A percentile compares a stretch with the other conserved stretches of the same genome.
Conservation (phyloP, 495 filamentous ascomycete species). For the Aspergillus hancockii region DNA sequence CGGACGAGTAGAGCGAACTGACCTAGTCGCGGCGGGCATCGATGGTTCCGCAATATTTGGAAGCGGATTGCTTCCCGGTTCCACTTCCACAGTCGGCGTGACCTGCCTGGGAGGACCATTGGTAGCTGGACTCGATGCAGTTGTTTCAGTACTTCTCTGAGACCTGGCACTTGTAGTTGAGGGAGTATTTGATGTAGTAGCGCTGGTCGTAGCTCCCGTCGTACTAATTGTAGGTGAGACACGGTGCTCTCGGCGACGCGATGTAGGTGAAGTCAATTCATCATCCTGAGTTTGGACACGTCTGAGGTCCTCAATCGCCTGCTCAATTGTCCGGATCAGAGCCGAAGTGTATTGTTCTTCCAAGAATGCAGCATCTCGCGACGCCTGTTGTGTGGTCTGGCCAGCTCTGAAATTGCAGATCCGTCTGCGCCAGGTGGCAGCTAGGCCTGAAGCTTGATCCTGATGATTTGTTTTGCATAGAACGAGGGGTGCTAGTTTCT, state of each 20-base stretch:
- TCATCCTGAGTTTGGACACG: no score
- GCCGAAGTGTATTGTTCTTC: background rate
- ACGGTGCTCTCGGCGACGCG: no score
- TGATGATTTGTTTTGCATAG: slow-evolving; percentile 30
- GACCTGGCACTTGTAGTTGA: background rate
- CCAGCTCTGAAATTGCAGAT: background rate
- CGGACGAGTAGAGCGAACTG: background rate
- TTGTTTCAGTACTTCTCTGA: background rate
- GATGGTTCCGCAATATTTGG: background rate
- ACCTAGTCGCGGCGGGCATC: background rate
- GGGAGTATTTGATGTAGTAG: background rate
- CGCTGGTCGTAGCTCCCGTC: background rate
- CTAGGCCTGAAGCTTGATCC: slow-evolving; percentile 22
- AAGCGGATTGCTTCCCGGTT: background rate
- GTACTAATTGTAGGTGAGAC: background rate
- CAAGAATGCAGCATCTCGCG: background rate
- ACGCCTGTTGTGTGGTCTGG: background rate
- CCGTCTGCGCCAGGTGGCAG: slow-evolving; percentile 13
- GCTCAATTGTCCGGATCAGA: no score
- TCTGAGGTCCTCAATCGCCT: no score
- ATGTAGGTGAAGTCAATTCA: no score
- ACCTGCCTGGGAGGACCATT: background rate
- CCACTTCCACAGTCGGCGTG: background rate
- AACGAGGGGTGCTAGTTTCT: slow-evolving; percentile 27
- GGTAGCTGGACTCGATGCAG: background rate